Evolutionary conservation across 805 yeast species (phyloP).

Genomic region (Wickerhamomyces hampshirensis): DNA sequence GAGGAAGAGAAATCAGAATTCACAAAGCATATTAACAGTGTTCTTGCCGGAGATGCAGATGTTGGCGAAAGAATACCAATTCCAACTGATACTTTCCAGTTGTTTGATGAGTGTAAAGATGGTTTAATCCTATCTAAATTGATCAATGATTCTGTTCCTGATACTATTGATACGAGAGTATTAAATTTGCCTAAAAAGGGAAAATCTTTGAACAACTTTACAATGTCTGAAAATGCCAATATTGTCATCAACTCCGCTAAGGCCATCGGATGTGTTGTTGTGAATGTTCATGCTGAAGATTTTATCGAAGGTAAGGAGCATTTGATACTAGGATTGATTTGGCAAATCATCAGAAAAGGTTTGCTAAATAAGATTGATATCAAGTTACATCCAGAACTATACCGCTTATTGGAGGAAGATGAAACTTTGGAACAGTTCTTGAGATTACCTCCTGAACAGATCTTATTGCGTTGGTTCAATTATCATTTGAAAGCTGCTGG

Average conservation of each 20-base stretch:
- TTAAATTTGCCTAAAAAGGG: conserved; percentile 81
- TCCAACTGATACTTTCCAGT: conserved; percentile 89
- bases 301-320: conserved; percentile 93
- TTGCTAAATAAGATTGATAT: conserved; percentile 92
- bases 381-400: conserved; percentile 92
- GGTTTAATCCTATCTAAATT: conserved; percentile 90
- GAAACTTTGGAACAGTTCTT: conserved; percentile 96
- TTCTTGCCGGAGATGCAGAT: conserved; percentile 81
- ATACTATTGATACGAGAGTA: conserved; percentile 97
- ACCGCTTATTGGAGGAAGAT: conserved; percentile 90
- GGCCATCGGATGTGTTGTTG: conserved; percentile 98
- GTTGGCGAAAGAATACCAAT: conserved; percentile 84
- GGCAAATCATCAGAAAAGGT: conserved; percentile 98
- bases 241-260: conserved; percentile 97
- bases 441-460: conserved; percentile 96
- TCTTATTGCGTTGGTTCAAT: conserved; percentile 94
- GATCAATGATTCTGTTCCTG: conserved; percentile 96
- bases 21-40: conserved; percentile 92
- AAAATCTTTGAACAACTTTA: conserved; percentile 84
- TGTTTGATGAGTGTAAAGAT: conserved; percentile 95
- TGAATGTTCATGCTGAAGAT: conserved; percentile 94
- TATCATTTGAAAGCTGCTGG: conserved; percentile 92
- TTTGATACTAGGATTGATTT: conserved; percentile 82
- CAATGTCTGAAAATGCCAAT: conserved; percentile 95
- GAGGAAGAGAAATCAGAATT: conserved; percentile 96